Base-by-base conservation (phyloP, 2,329 filamentous ascomycete species). In the Talaromyces sp. region DNA sequence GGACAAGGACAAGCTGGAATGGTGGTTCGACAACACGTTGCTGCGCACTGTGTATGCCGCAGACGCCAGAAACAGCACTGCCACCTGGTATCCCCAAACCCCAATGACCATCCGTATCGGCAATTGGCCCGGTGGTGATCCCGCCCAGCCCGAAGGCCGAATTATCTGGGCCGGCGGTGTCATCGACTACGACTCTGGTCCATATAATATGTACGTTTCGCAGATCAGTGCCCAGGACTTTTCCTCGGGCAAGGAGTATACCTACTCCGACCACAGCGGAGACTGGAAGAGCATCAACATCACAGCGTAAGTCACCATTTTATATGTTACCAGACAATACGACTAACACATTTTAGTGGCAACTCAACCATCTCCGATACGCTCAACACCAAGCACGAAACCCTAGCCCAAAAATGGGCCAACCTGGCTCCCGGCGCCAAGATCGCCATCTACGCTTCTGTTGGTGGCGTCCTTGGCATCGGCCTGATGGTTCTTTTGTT, bases 201-300 rank as follows among this genome's bases (percentile, higher is more conserved):
- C 90, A 0, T 94, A 85, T 76, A 87, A 82, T 67, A 93, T 94
- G 90, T 85, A 83, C 55, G 83, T 94, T 63, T 83, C 89, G 79
- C 84, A 81, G 50, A 74, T 86, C 16, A 81, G 81, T n/a, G 80
- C 83, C 40, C 67, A 80, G 61, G 85, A 84, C 74, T 88, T 85
- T 70, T 83, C 80, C 44, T 83, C 85, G 2, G 81, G 78, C 59
- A 87, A 86, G 70, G 85, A 87, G 71, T 93, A 92, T 71, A 73
- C 81, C 28, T 92, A 87, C 66, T 82, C 80, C 5, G 88, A 90
- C 68, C 74, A 78, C 33, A 79, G 82, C 0, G 89, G 89, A 58
- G 78, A 75, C 51, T 90, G 82, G 81, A 67, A 89, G 69, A 89
- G 87, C 75, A 90, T 90, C 72, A 80, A 88, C 56, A 68, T 85